These are phyloP conservation scores for Trypanosoma scelopori DNA, from an alignment of 208 protist genomes.

Conservation along the genomic window DNA sequence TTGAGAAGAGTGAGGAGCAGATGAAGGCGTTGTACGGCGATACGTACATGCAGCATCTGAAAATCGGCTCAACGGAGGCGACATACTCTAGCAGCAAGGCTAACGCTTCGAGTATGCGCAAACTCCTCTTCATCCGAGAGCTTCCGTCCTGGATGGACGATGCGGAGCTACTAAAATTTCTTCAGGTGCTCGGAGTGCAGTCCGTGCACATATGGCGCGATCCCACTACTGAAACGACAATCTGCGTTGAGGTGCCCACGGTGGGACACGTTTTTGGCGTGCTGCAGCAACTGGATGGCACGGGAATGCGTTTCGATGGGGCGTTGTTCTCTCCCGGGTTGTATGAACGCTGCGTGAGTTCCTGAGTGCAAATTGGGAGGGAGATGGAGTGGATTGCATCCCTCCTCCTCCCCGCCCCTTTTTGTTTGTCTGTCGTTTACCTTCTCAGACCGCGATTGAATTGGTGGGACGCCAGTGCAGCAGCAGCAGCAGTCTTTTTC, in stretches of 20 bases:
- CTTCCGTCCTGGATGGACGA: slow-evolving; percentile 18
- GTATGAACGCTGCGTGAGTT: background rate
- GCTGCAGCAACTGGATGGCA: slow-evolving; percentile 21
- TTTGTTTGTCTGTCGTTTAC: background rate
- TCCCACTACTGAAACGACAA: slow-evolving; percentile 12
- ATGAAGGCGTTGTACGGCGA: slow-evolving; percentile 26
- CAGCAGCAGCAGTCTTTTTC: too few relatives aligned
- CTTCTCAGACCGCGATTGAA: background rate
- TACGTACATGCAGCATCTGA: slow-evolving; percentile 13
- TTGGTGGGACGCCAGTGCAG: too few relatives aligned
- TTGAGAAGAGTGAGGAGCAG: slow-evolving; percentile 9
- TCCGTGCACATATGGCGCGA: slow-evolving; percentile 31
- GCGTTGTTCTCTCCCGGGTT: slow-evolving; percentile 19
- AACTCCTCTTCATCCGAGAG: slow-evolving; percentile 22
- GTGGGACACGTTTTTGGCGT: slow-evolving; percentile 22
- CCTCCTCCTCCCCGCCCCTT: background rate
- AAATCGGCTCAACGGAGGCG: background rate
- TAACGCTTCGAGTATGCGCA: slow-evolving; percentile 5
- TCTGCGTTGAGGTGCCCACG: slow-evolving; percentile 24
- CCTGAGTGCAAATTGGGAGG: background rate
- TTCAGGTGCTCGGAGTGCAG: slow-evolving; percentile 14
- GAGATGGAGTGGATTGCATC: background rate
- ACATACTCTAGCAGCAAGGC: slow-evolving; percentile 26
- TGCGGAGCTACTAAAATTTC: slow-evolving; percentile 19
- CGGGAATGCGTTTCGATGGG: slow-evolving; percentile 20